Percentiles rank a stretch among this genome's conserved stretches.
Conservation (phyloP, 1,284 basidiomycete species). For the Leccinum colubrinum region DNA sequence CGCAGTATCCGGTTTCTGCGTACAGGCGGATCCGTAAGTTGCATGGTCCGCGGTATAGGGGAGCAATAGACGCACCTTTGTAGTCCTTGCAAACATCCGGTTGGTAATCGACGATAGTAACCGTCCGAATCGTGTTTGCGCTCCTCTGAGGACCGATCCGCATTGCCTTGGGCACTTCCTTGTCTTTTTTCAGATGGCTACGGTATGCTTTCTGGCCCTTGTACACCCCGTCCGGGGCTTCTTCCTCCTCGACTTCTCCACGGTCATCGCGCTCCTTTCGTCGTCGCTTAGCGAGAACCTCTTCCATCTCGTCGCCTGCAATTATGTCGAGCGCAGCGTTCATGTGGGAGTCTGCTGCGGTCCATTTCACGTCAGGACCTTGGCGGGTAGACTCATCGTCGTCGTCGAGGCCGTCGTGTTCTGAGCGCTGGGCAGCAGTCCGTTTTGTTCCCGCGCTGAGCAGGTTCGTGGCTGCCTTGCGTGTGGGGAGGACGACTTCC, state of each 20-base stretch:
- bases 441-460: conserved; percentile 87
- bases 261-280: conserved; percentile 49
- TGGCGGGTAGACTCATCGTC: conserved; percentile 47
- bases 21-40: conserved; percentile 16
- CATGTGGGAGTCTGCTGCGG: conserved; percentile 64
- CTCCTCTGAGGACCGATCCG: conserved; percentile 83
- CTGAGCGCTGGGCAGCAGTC: conserved; percentile 56
- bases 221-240: conserved; percentile 86
- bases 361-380: conserved; percentile 80
- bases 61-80: conserved; percentile 63
- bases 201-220: conserved; percentile 83
- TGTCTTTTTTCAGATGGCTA: conserved; percentile 78
- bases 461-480: conserved; percentile 65
- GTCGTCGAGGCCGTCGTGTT: conserved; percentile 38
- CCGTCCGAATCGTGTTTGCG: conserved; percentile 87
- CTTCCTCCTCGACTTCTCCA: conserved; percentile 58
- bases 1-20: conserved; percentile 96
- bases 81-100: conserved; percentile 99
- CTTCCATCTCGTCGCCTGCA: conserved; percentile 77
- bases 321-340: conserved; percentile 71
- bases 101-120: conserved; percentile 97
- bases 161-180: conserved; percentile 86
- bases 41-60: conserved; percentile 15
- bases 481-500: conserved; percentile 72
- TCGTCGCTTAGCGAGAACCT: conserved; percentile 63